A percentile compares a stretch with the other conserved stretches of the same genome.
Conservation (phyloP, 495 filamentous ascomycete species). For the Chaetomidium leptoderma region DNA sequence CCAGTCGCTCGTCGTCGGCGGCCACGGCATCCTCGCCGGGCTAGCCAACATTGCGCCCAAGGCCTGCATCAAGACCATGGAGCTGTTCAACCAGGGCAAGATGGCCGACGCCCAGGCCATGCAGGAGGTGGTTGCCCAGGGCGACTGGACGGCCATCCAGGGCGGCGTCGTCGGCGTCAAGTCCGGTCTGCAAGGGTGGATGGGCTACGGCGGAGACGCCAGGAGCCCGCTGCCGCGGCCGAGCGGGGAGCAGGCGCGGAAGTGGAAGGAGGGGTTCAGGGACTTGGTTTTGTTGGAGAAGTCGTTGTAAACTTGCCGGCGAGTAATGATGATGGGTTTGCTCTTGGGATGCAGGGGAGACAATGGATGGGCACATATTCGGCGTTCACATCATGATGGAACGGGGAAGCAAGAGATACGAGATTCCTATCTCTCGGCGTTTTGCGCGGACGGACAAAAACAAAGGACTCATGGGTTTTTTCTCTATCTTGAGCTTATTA, state of each 20-base stretch:
- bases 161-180: slow-evolving; percentile 86
- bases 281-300: slow-evolving; percentile 71
- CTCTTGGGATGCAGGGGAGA: background rate
- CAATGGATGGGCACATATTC: slow-evolving; percentile 2
- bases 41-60: slow-evolving; percentile 79
- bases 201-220: slow-evolving; percentile 74
- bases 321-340: background rate
- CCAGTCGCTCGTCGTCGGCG: slow-evolving; percentile 78
- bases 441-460: slow-evolving; percentile 7
- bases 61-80: slow-evolving; percentile 65
- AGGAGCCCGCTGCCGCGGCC: slow-evolving; percentile 74
- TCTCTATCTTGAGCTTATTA: background rate
- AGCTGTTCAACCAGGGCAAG: slow-evolving; percentile 68
- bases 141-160: slow-evolving; percentile 85
- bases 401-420: slow-evolving; percentile 10
- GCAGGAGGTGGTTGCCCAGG: slow-evolving; percentile 74
- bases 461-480: background rate
- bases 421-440: slow-evolving; percentile 18
- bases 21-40: slow-evolving; percentile 80
- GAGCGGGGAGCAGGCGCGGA: slow-evolving; percentile 52
- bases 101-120: slow-evolving; percentile 66
- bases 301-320: background rate
- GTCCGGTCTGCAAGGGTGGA: slow-evolving; percentile 68
- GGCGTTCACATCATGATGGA: slow-evolving; percentile 9
- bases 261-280: slow-evolving; percentile 66